A percentile compares a stretch with the other conserved stretches of the same genome.
These are phyloP conservation scores for Cercospora berteroae DNA, from an alignment of 2,329 filamentous ascomycete species.

Conservation along the genomic window DNA sequence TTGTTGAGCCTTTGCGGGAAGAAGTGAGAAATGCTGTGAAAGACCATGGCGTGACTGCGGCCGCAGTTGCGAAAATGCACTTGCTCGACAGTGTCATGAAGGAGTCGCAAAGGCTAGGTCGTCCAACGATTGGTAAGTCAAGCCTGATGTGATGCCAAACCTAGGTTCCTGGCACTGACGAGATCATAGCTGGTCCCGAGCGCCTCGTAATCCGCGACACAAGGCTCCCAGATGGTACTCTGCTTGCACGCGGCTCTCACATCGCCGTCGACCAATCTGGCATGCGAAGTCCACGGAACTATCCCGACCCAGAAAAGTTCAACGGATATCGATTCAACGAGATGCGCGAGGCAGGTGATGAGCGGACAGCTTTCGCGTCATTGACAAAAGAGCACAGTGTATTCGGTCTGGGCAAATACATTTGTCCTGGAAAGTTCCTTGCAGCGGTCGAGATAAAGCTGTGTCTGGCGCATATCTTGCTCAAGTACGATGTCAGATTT, in stretches of 20 bases:
- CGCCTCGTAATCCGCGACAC: slow-evolving; percentile 26
- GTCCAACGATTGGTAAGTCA: slow-evolving; percentile 11
- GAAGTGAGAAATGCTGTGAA: slow-evolving; percentile 28
- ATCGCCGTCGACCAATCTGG: slow-evolving; percentile 15
- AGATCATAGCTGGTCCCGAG: slow-evolving; percentile 24
- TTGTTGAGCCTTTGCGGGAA: slow-evolving; percentile 28
- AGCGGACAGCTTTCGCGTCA: slow-evolving; percentile 14
- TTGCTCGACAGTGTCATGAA: slow-evolving; percentile 34
- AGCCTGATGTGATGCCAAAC: background rate
- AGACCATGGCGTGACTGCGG: slow-evolving; percentile 28
- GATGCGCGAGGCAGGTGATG: slow-evolving; percentile 24
- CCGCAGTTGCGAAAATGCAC: slow-evolving; percentile 31
- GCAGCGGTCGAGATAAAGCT: slow-evolving; percentile 39
- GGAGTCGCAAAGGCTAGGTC: slow-evolving; percentile 23
- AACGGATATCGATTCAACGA: slow-evolving; percentile 24
- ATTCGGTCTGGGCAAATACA: slow-evolving; percentile 37
- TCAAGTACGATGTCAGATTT: slow-evolving; percentile 35
- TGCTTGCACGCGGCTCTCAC: slow-evolving; percentile 26
- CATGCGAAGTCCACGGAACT: slow-evolving; percentile 17
- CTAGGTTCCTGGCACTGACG: background rate
- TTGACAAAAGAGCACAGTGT: slow-evolving; percentile 25
- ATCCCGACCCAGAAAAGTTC: slow-evolving; percentile 24
- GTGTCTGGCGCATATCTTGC: slow-evolving; percentile 31
- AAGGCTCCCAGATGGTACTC: slow-evolving; percentile 29
- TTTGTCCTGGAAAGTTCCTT: slow-evolving; percentile 40